Evolutionary conservation across 495 filamentous ascomycete species (phyloP).

Genomic region (Penicillium ochrochloron): DNA sequence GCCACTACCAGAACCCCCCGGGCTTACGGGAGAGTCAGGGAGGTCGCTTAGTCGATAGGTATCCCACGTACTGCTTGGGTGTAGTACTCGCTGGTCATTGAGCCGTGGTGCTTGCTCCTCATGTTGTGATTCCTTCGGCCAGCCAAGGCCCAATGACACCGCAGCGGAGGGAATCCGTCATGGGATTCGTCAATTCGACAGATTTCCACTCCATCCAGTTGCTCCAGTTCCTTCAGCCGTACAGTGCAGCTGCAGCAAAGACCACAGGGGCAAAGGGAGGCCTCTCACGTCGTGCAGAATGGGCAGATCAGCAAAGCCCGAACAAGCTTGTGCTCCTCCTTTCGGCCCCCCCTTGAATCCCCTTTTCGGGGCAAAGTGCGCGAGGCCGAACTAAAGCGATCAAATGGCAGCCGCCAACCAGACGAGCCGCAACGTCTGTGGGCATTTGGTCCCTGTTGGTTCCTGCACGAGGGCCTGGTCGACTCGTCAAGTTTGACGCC

Average conservation of each 20-base stretch:
- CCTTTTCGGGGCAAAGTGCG: neutral
- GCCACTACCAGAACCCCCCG: constrained; percentile 6
- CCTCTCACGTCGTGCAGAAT: constrained; percentile 14
- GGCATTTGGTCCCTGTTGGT: neutral
- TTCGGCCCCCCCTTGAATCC: neutral
- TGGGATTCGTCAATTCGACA: constrained; percentile 20
- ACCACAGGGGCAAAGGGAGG: neutral
- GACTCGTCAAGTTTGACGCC: constrained; percentile 16
- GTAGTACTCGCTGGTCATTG: neutral
- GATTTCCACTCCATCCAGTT: constrained; percentile 9
- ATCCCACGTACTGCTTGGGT: constrained; percentile 1
- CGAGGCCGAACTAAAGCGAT: neutral
- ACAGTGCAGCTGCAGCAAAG: neutral
- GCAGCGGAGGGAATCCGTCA: constrained; percentile 12
- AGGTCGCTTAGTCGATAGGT: constrained; percentile 16
- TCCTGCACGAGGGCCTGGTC: constrained; percentile 1
- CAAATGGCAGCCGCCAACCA: constrained; percentile 8
- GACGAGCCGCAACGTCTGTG: neutral
- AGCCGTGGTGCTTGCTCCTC: neutral
- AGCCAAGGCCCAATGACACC: constrained; percentile 12
- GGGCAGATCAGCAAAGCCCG: constrained; percentile 5
- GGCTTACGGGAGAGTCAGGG: constrained; percentile 4
- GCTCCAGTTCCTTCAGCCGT: neutral
- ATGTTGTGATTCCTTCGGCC: constrained; percentile 6
- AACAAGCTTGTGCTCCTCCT: constrained; percentile 3